Conservation (phyloP, 768 basidiomycete genomes). For the Panus rudis region DNA sequence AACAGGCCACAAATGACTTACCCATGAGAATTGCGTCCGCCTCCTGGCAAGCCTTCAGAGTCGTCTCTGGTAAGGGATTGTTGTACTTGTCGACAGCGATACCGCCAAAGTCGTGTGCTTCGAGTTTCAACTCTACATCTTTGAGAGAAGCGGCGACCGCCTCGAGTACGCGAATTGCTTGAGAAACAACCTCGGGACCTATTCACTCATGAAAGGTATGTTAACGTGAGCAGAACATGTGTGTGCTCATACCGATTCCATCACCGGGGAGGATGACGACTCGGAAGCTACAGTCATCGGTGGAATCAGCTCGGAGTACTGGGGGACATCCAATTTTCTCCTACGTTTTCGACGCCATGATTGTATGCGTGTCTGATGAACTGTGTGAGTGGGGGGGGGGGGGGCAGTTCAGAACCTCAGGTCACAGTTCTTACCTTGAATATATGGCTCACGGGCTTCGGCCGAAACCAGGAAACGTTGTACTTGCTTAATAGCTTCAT, state of each 20-base stretch:
- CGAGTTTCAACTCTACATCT: conserved; percentile 67
- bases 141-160: conserved; percentile 53
- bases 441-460: too few relatives aligned
- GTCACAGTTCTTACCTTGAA: too few relatives aligned
- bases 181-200: conserved; percentile 87
- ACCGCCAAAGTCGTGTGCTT: conserved; percentile 81
- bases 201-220: neutral
- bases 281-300: conserved; percentile 52
- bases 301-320: too few relatives aligned
- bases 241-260: conserved; percentile 70
- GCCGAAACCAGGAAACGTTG: too few relatives aligned
- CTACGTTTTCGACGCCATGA: too few relatives aligned
- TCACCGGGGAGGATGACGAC: conserved; percentile 92
- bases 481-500: too few relatives aligned
- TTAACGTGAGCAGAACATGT: neutral
- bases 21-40: conserved; percentile 97
- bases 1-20: conserved; percentile 25
- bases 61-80: conserved; percentile 78
- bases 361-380: too few relatives aligned
- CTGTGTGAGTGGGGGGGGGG: too few relatives aligned
- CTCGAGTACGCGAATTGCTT: conserved; percentile 82
- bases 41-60: conserved; percentile 81
- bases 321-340: too few relatives aligned
- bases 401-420: too few relatives aligned
- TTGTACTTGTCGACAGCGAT: conserved; percentile 85